Conservation (phyloP, 2,329 filamentous ascomycete species). For the Hymenoscyphus linearis region DNA sequence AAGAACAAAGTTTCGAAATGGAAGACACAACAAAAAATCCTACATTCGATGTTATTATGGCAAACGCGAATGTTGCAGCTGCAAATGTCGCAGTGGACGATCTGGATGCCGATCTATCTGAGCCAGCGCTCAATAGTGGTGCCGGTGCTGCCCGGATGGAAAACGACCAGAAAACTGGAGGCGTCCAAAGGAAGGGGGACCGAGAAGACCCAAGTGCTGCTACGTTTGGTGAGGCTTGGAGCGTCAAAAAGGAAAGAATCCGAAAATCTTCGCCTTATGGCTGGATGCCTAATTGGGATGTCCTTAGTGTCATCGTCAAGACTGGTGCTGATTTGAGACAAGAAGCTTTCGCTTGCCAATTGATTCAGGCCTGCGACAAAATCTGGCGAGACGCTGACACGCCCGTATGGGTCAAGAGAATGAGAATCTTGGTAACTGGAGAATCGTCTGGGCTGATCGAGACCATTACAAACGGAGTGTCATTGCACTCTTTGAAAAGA, state of each 20-base stretch:
- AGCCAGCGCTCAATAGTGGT: conserved; percentile 51
- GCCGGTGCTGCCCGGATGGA: conserved; percentile 81
- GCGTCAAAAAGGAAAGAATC: conserved; percentile 77
- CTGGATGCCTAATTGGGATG: conserved; percentile 87
- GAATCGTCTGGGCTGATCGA: conserved; percentile 81
- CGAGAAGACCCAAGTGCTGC: conserved; percentile 81
- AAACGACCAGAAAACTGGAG: conserved; percentile 82
- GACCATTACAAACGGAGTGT: conserved; percentile 84
- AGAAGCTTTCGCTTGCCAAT: conserved; percentile 81
- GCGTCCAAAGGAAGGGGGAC: conserved; percentile 74
- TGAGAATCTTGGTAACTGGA: conserved; percentile 81
- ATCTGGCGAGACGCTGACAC: conserved; percentile 73
- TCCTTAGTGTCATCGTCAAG: conserved; percentile 83
- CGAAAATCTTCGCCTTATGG: conserved; percentile 78
- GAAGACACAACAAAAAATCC: conserved; percentile 61
- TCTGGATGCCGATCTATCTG: conserved; percentile 46
- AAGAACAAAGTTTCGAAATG: conserved; percentile 77
- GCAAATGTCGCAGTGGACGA: conserved; percentile 45
- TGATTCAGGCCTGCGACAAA: conserved; percentile 75
- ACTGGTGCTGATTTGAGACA: conserved; percentile 78
- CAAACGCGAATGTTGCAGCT: conserved; percentile 55
- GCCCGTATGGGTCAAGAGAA: conserved; percentile 82
- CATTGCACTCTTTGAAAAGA: conserved; percentile 78
- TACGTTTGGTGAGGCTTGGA: conserved; percentile 83
- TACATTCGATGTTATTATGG: conserved; percentile 79